phyloP scores from a whole-genome alignment of 805 yeast species.

The Cyberlindnera lachancei region DNA sequence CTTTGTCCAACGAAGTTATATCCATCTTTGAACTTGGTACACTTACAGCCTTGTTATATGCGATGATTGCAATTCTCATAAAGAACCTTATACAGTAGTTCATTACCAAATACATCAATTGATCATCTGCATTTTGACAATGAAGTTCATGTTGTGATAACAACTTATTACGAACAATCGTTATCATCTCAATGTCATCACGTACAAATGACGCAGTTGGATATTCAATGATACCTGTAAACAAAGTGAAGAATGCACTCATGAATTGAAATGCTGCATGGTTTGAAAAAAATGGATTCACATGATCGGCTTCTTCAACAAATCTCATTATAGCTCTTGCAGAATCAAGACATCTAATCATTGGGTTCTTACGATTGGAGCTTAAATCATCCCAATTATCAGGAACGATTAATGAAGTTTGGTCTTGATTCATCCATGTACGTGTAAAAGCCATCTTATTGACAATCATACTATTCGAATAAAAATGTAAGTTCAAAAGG shows the following conservation, averaged over 20 bases:
- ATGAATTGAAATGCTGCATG: constrained; percentile 13
- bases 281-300: constrained; percentile 9
- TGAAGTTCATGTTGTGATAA: constrained; percentile 1
- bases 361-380: constrained; percentile 5
- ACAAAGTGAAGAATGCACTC: constrained; percentile 20
- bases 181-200: constrained; percentile 12
- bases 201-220: constrained; percentile 10
- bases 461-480: constrained; percentile 14
- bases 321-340: constrained; percentile 15
- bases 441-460: constrained; percentile 22
- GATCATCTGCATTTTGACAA: constrained; percentile 3
- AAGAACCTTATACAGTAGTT: constrained; percentile 15
- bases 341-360: constrained; percentile 8
- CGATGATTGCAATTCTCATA: constrained; percentile 15
- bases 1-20: constrained; percentile 1
- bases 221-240: constrained; percentile 17
- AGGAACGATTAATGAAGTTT: not conserved
- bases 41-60: constrained; percentile 12
- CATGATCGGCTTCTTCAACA: constrained; percentile 2
- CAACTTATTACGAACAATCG: constrained; percentile 3
- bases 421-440: constrained; percentile 13
- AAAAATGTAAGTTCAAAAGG: constrained; percentile 14
- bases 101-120: constrained; percentile 5
- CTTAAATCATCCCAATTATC: not conserved
- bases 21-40: constrained; percentile 4